phyloP scores from a whole-genome alignment of 2,329 filamentous ascomycete genomes.

The Fusarium tuaranense region DNA sequence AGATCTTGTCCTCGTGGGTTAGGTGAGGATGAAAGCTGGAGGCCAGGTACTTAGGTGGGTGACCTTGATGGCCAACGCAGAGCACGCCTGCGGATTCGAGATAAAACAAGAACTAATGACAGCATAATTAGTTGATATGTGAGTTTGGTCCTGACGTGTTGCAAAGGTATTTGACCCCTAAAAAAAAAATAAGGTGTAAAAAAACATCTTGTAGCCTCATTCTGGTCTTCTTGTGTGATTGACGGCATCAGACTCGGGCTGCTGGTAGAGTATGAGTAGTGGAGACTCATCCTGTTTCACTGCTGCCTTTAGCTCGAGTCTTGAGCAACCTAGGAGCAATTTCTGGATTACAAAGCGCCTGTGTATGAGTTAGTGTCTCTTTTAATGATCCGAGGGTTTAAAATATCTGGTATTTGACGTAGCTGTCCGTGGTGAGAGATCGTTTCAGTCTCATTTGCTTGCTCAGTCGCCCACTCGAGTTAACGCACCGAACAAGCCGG shows the following conservation, averaged over 20 bases:
- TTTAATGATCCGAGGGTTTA: background rate
- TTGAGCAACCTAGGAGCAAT: background rate
- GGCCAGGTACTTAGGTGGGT: background rate
- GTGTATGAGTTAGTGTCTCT: background rate
- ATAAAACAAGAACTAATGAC: background rate
- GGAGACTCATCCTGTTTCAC: background rate
- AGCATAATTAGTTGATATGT: background rate
- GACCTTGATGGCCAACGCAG: background rate
- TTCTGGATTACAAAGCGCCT: background rate
- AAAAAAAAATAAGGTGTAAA: background rate
- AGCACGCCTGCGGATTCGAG: background rate
- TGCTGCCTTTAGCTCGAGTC: background rate
- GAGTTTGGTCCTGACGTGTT: background rate
- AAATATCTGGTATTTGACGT: background rate
- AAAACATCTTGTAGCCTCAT: background rate
- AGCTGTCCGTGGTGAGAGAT: background rate
- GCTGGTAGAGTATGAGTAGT: background rate
- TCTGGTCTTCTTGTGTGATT: background rate
- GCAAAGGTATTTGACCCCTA: background rate
- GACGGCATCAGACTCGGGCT: background rate
- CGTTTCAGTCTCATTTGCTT: background rate
- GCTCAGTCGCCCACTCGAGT: background rate
- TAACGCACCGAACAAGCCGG: background rate
- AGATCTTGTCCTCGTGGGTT: background rate
- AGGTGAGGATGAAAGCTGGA: background rate